A percentile compares a stretch with the other conserved stretches of the same genome.
phyloP scores from a whole-genome alignment of 2,329 filamentous ascomycete species.

The Stylonectria norvegica region DNA sequence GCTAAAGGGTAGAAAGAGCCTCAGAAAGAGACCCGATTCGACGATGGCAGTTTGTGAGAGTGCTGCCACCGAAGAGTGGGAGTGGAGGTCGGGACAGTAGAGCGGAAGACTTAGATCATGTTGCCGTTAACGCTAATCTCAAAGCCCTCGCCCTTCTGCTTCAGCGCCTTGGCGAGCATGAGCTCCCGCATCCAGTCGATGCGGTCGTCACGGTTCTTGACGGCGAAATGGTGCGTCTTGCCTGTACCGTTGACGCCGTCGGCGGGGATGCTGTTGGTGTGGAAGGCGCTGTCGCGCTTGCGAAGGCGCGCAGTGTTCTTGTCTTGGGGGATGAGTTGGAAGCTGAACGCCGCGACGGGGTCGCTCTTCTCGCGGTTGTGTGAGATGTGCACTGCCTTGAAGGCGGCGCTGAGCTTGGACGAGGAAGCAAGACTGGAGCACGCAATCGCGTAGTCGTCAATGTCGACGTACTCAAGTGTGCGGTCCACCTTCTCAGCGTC shows the following conservation, averaged over 20 bases:
- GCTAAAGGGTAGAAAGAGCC: background rate
- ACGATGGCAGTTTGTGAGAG: too few relatives aligned
- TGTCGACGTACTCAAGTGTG: constrained; percentile 76
- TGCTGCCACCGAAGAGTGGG: background rate
- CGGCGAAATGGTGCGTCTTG: constrained; percentile 93
- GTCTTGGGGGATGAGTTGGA: constrained; percentile 77
- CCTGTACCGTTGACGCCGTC: constrained; percentile 58
- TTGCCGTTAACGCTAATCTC: constrained; percentile 79
- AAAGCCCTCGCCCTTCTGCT: constrained; percentile 79
- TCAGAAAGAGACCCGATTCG: background rate
- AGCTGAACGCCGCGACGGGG: constrained; percentile 69
- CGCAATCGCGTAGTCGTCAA: constrained; percentile 83
- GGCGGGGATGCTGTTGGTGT: constrained; percentile 29
- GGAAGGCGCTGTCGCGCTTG: constrained; percentile 50
- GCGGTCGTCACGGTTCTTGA: constrained; percentile 79
- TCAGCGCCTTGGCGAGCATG: constrained; percentile 84
- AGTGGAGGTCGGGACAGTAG: constrained; percentile 1
- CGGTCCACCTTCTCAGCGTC: constrained; percentile 49
- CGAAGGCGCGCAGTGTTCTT: constrained; percentile 51
- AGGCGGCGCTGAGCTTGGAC: constrained; percentile 80
- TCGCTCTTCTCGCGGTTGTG: constrained; percentile 51
- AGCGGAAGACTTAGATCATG: constrained; percentile 53
- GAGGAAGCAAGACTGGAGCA: constrained; percentile 73
- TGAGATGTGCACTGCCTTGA: constrained; percentile 72
- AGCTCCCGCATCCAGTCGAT: constrained; percentile 97